Evolutionary conservation across 176 grass and related monocot genomes (phyloP).

Genomic region (Poa annua): DNA sequence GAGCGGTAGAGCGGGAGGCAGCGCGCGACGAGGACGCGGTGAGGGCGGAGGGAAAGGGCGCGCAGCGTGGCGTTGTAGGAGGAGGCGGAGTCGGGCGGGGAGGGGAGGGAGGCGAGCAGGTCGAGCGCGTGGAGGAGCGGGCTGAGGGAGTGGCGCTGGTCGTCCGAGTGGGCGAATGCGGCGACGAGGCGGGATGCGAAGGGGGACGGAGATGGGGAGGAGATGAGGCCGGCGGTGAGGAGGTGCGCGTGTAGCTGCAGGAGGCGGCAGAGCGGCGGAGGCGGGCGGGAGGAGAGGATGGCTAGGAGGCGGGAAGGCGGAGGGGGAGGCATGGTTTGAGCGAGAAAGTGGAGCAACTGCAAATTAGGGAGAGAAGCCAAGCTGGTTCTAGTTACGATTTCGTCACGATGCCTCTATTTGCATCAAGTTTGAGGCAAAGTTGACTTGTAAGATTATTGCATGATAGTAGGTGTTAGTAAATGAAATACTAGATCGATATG

Average conservation of each 20-base stretch:
- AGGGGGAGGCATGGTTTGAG: slow-evolving; percentile 5
- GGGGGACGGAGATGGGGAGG: neutral
- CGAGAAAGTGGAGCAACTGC: no score
- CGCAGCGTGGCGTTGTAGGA: slow-evolving; percentile 41
- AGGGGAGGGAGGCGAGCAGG: slow-evolving; percentile 37
- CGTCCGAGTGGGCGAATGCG: slow-evolving; percentile 25
- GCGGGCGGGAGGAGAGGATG: slow-evolving; percentile 2
- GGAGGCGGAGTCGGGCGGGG: neutral
- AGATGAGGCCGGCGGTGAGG: slow-evolving; percentile 18
- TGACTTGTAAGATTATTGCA: no score
- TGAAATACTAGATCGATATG: no score
- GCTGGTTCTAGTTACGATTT: no score
- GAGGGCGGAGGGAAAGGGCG: slow-evolving; percentile 1
- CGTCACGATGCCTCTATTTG: no score
- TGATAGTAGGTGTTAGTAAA: no score
- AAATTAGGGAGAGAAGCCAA: no score
- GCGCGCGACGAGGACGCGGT: neutral
- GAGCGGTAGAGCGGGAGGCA: slow-evolving; percentile 46
- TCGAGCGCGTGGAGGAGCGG: slow-evolving; percentile 52
- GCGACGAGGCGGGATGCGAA: slow-evolving; percentile 14
- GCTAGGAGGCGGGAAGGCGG: slow-evolving; percentile 23
- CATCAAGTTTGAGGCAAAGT: no score
- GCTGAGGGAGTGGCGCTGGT: neutral
- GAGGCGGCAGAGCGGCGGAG: slow-evolving; percentile 11
- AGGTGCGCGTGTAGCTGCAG: slow-evolving; percentile 27